A percentile compares a stretch with the other conserved stretches of the same genome.
Evolutionary conservation across 1,284 basidiomycete species (phyloP).

Genomic region (Paramarasmius palmivorus): DNA sequence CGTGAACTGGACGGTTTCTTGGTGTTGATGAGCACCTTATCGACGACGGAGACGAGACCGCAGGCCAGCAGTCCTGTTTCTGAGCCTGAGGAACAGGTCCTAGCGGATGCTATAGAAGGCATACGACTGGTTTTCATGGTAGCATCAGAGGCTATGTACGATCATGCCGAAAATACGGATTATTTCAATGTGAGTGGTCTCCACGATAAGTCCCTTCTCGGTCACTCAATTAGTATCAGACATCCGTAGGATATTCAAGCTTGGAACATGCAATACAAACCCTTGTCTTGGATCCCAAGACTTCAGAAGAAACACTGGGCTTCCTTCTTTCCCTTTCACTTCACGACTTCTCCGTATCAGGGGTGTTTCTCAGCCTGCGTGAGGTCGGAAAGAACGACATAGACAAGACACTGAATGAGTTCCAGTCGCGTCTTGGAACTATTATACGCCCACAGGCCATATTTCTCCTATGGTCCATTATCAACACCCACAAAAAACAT

Average conservation of each 20-base stretch:
- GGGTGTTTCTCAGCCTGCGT: constrained; percentile 50
- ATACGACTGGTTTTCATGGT: constrained; percentile 61
- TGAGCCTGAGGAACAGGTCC: constrained; percentile 41
- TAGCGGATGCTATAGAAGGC: constrained; percentile 50
- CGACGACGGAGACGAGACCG: constrained; percentile 43
- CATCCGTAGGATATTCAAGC: constrained; percentile 63
- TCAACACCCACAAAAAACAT: constrained; percentile 29
- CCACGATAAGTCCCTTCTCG: not conserved
- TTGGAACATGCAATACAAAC: constrained; percentile 55
- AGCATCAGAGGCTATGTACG: constrained; percentile 61
- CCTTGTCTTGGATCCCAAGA: constrained; percentile 47
- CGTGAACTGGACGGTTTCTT: constrained; percentile 79
- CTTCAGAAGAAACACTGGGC: constrained; percentile 55
- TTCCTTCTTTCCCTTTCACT: constrained; percentile 64
- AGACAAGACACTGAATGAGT: constrained; percentile 36
- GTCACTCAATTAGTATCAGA: constrained; percentile 35
- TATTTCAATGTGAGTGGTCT: constrained; percentile 64
- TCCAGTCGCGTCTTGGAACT: constrained; percentile 37
- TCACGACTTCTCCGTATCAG: constrained; percentile 58
- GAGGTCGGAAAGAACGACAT: constrained; percentile 37
- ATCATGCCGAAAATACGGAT: constrained; percentile 52
- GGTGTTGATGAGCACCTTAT: constrained; percentile 67
- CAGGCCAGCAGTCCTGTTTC: constrained; percentile 33
- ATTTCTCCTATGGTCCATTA: constrained; percentile 51
- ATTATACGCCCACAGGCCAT: constrained; percentile 61